Conservation (phyloP, 116 monocot species). For the Thalassia testudinum region DNA sequence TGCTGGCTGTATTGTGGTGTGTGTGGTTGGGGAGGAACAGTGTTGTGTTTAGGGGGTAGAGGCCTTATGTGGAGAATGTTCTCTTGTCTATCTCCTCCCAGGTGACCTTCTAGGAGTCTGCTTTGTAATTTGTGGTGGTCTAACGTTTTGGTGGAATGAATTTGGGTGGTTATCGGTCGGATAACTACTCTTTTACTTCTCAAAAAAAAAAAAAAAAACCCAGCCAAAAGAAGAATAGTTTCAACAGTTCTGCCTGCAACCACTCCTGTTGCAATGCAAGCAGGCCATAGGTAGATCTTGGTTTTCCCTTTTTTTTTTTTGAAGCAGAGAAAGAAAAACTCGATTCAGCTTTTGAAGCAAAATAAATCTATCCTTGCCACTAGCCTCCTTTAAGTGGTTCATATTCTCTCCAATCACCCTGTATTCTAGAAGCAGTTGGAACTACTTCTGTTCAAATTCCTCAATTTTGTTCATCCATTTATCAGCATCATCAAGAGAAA, state of each 20-base stretch:
- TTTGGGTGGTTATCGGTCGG: too few species aligned
- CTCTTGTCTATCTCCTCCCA: too few species aligned
- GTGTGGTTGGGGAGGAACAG: too few species aligned
- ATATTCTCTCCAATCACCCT: constrained; percentile 95
- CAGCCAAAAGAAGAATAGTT: constrained; percentile 72
- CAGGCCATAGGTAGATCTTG: constrained; percentile 98
- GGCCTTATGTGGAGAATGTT: too few species aligned
- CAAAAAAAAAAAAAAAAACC: too few species aligned
- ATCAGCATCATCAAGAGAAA: constrained; percentile 71
- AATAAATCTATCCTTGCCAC: constrained; percentile 84
- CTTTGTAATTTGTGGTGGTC: too few species aligned
- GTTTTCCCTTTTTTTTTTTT: constrained; percentile 71
- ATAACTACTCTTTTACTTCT: too few species aligned
- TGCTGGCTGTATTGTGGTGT: too few species aligned
- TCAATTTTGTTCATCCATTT: constrained; percentile 85
- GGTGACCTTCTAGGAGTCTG: too few species aligned
- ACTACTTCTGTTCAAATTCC: constrained; percentile 72
- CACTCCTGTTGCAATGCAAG: constrained; percentile 69
- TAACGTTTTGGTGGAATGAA: too few species aligned
- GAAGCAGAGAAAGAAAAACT: constrained; percentile 81
- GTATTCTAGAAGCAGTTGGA: constrained; percentile 83
- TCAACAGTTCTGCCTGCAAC: constrained; percentile 74
- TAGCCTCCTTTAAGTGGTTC: constrained; percentile 74
- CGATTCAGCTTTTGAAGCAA: constrained; percentile 90
- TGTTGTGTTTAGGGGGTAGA: too few species aligned